Conservation (phyloP, 352 stramenopile species). For the Phytopythium kandeliae region DNA sequence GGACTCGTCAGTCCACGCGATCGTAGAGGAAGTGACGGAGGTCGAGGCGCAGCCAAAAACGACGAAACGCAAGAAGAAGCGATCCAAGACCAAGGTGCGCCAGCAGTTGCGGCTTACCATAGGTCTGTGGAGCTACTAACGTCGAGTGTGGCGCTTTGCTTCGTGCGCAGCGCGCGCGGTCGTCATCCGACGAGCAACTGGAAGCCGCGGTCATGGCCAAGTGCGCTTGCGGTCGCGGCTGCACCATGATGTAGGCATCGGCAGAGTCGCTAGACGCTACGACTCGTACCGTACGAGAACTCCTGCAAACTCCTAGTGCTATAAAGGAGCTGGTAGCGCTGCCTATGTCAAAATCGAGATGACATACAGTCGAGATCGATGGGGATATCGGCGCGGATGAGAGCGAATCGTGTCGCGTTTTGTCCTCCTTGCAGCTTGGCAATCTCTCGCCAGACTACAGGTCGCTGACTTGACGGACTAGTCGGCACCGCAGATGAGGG, state of each 20-base stretch:
- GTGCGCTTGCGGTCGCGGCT: slow-evolving; percentile 50
- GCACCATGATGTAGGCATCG: slow-evolving; percentile 53
- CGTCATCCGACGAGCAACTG: slow-evolving; percentile 26
- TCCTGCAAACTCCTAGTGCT: neutral
- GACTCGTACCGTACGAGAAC: too few species aligned
- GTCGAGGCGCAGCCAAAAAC: slow-evolving; percentile 10
- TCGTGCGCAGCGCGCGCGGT: neutral
- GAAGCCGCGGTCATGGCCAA: slow-evolving; percentile 62
- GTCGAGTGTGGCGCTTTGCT: neutral
- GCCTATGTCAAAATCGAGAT: neutral
- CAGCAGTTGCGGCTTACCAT: neutral
- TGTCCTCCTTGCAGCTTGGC: too few species aligned
- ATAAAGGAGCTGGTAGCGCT: neutral
- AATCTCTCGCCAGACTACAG: too few species aligned
- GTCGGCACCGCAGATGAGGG: slow-evolving; percentile 32
- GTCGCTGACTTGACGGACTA: too few species aligned
- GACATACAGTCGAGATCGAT: too few species aligned
- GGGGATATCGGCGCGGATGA: too few species aligned
- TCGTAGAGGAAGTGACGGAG: slow-evolving; percentile 7
- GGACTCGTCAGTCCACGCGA: slow-evolving; percentile 3
- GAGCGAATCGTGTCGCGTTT: too few species aligned
- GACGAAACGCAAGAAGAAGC: slow-evolving; percentile 11
- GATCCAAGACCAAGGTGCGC: slow-evolving; percentile 10
- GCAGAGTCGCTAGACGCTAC: too few species aligned
- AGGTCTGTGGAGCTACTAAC: neutral